Conservation (phyloP, 1,139 yeast genomes). For the Taphrina populina region DNA sequence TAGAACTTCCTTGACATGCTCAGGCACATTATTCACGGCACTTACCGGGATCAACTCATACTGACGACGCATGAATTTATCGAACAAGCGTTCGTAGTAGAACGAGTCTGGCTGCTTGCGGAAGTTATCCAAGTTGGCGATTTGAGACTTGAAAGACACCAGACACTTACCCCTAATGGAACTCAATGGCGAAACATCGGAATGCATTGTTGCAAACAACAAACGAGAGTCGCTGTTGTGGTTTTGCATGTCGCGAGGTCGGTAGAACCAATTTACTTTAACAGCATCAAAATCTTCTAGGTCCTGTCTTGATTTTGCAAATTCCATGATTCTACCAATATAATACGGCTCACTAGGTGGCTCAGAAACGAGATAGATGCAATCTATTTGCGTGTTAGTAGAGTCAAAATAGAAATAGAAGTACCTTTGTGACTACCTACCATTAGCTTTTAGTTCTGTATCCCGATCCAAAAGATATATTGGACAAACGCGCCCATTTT, state of each 20-base stretch:
- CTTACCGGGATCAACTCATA: slow-evolving; percentile 73
- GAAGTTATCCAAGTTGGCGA: slow-evolving; percentile 59
- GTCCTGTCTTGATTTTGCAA: slow-evolving; percentile 46
- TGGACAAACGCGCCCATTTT: too few relatives aligned
- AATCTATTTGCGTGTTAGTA: slow-evolving; percentile 55
- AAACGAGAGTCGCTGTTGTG: slow-evolving; percentile 69
- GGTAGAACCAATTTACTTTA: slow-evolving; percentile 85
- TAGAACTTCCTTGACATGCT: slow-evolving; percentile 62
- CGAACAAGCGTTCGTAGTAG: slow-evolving; percentile 83
- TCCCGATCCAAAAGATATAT: too few relatives aligned
- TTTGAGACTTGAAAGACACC: slow-evolving; percentile 67
- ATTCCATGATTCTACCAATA: slow-evolving; percentile 80
- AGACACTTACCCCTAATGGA: slow-evolving; percentile 74
- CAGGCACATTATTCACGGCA: slow-evolving; percentile 56
- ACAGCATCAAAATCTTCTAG: slow-evolving; percentile 58
- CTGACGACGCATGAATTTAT: slow-evolving; percentile 78
- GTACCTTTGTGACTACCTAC: background rate
- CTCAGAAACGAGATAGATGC: slow-evolving; percentile 80
- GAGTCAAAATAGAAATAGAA: background rate
- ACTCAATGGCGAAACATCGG: slow-evolving; percentile 74
- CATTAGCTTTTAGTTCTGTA: slow-evolving; percentile 8
- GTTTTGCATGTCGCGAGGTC: slow-evolving; percentile 80
- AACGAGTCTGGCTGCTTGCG: slow-evolving; percentile 65
- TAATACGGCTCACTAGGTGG: slow-evolving; percentile 96
- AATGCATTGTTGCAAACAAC: slow-evolving; percentile 80